These are phyloP conservation scores for Ceratobasidium papillatum DNA, from an alignment of 1,284 basidiomycete genomes.

Conservation along the genomic window DNA sequence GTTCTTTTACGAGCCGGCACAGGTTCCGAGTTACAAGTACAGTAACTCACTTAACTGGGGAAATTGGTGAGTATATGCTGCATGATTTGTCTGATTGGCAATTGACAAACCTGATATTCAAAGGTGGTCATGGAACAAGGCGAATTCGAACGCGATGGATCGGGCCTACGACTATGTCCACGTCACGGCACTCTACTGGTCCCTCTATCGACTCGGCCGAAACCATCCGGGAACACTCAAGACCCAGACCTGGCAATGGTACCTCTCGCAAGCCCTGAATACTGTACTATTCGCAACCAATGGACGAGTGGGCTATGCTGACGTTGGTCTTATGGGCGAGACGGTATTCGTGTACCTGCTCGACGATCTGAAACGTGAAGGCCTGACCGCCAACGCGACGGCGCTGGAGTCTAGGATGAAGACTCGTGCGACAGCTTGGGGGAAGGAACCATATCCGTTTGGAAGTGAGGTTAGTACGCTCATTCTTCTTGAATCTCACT, in stretches of 20 bases:
- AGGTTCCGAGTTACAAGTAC: constrained; percentile 60
- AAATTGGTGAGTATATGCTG: constrained; percentile 64
- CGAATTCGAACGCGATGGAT: constrained; percentile 59
- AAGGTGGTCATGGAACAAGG: constrained; percentile 46
- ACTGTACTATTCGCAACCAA: constrained; percentile 62
- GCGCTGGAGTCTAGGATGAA: constrained; percentile 61
- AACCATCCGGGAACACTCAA: constrained; percentile 63
- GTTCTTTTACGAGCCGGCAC: constrained; percentile 60
- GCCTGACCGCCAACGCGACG: constrained; percentile 60
- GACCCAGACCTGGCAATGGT: constrained; percentile 64
- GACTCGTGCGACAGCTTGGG: constrained; percentile 58
- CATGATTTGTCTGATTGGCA: background rate
- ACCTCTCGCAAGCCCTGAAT: constrained; percentile 63
- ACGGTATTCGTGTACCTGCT: constrained; percentile 62
- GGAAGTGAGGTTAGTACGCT: constrained; percentile 3
- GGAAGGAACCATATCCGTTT: constrained; percentile 62
- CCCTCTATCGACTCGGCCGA: constrained; percentile 65
- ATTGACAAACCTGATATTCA: background rate
- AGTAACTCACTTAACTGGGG: constrained; percentile 62
- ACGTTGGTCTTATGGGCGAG: constrained; percentile 67
- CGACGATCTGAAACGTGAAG: constrained; percentile 64
- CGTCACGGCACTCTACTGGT: constrained; percentile 66
- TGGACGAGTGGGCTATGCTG: constrained; percentile 58
- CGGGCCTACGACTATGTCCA: constrained; percentile 70
- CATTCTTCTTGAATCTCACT: background rate